Conservation (phyloP, 371 early-diverging fungal species). For the Syncephalastrum monosporum region DNA sequence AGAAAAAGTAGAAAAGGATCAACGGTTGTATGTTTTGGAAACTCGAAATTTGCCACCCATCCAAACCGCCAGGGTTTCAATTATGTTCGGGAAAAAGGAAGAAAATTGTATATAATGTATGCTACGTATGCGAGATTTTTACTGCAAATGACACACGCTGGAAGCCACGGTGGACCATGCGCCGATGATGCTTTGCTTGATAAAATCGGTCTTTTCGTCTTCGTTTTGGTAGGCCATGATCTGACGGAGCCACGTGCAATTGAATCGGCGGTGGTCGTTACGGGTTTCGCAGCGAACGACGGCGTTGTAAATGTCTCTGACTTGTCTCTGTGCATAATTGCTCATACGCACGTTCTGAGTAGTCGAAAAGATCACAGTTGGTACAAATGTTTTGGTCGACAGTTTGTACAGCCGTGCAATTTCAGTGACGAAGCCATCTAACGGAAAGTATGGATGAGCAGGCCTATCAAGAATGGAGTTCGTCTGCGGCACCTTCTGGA, state of each 20-base stretch:
- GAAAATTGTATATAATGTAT: too few species aligned
- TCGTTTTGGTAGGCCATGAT: constrained; percentile 38
- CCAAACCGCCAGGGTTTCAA: too few species aligned
- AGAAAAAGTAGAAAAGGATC: too few species aligned
- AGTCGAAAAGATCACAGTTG: constrained; percentile 55
- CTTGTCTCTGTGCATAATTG: constrained; percentile 50
- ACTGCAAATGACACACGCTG: constrained; percentile 41
- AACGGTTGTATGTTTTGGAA: too few species aligned
- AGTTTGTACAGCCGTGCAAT: constrained; percentile 44
- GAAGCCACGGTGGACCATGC: constrained; percentile 37
- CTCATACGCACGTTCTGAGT: constrained; percentile 51
- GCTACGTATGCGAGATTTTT: constrained; percentile 1
- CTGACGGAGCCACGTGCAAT: constrained; percentile 56
- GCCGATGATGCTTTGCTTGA: constrained; percentile 36
- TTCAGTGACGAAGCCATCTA: constrained; percentile 19
- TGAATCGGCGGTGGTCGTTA: constrained; percentile 48
- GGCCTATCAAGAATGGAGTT: not conserved
- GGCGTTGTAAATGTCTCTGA: constrained; percentile 54
- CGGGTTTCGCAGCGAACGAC: constrained; percentile 51
- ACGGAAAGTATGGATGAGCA: not conserved
- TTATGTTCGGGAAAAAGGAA: too few species aligned
- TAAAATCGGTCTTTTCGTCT: constrained; percentile 44
- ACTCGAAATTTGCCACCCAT: too few species aligned
- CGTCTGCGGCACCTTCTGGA: constrained; percentile 29
- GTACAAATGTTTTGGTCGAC: constrained; percentile 38